phyloP scores from a whole-genome alignment of 208 protist genomes.

The Leishmania tarentolae region DNA sequence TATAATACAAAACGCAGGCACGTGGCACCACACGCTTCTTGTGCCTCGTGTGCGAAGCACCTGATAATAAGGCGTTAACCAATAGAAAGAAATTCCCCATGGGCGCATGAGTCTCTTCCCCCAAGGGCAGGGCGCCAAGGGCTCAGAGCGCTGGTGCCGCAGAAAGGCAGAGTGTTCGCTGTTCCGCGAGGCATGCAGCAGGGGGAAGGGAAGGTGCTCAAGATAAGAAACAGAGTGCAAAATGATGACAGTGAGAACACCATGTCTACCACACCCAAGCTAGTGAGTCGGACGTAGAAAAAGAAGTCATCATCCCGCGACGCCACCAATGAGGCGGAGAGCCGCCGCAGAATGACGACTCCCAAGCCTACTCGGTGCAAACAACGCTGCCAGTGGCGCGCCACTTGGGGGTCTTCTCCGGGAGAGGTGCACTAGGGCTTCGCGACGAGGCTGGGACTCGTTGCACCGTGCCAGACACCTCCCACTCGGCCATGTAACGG shows the following conservation, averaged over 20 bases:
- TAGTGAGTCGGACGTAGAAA: neutral
- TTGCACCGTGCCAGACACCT: slow-evolving; percentile 53
- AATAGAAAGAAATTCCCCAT: neutral
- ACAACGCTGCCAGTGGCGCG: slow-evolving; percentile 24
- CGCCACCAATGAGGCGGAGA: neutral
- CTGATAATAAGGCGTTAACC: neutral
- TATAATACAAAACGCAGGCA: neutral
- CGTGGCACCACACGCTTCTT: neutral
- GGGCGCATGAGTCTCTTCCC: neutral
- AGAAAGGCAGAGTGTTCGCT: neutral
- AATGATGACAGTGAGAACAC: neutral
- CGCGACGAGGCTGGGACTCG: slow-evolving; percentile 35
- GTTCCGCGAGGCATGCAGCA: neutral
- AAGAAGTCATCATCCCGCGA: neutral
- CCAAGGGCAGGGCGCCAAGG: neutral
- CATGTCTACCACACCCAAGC: neutral
- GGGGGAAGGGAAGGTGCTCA: neutral
- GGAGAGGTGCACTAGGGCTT: slow-evolving; percentile 67
- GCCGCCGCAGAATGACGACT: neutral
- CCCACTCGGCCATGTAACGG: slow-evolving; percentile 59
- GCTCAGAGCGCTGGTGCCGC: neutral
- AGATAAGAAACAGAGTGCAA: neutral
- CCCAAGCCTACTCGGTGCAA: neutral
- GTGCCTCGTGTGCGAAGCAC: neutral
- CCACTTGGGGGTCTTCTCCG: slow-evolving; percentile 71